Conservation (phyloP, 1,139 yeast genomes). For the Kodamaea sp. region DNA sequence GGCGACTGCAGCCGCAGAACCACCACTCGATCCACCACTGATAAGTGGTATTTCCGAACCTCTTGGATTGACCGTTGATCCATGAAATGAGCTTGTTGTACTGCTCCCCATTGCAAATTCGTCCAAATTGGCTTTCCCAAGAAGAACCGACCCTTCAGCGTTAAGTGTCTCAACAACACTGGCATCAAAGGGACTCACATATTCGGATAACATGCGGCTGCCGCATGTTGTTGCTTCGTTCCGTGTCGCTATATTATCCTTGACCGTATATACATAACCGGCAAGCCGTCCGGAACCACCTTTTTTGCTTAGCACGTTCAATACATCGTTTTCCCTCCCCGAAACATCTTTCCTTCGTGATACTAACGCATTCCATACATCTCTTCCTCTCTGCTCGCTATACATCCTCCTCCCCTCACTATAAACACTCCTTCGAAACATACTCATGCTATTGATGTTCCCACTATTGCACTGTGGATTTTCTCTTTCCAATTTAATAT, state of each 20-base stretch:
- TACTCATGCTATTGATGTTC: too few relatives aligned
- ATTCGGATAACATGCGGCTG: slow-evolving; percentile 56
- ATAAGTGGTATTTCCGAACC: slow-evolving; percentile 36
- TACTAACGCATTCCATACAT: slow-evolving; percentile 3
- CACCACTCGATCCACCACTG: slow-evolving; percentile 95
- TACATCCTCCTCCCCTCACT: too few relatives aligned
- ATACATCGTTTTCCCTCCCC: background rate
- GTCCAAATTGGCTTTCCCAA: slow-evolving; percentile 91
- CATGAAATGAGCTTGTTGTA: slow-evolving; percentile 55
- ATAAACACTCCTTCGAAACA: too few relatives aligned
- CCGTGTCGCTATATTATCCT: slow-evolving; percentile 75
- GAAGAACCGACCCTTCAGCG: slow-evolving; percentile 47
- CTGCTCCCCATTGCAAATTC: slow-evolving; percentile 97
- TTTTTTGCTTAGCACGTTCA: slow-evolving; percentile 1
- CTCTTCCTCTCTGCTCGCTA: background rate
- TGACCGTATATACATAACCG: slow-evolving; percentile 27
- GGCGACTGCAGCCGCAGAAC: slow-evolving; percentile 90
- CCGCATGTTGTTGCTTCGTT: slow-evolving; percentile 72
- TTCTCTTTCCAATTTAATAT: background rate
- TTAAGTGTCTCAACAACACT: slow-evolving; percentile 61
- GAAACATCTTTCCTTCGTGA: background rate
- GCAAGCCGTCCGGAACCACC: too few relatives aligned
- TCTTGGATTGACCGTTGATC: slow-evolving; percentile 67
- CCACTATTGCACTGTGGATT: background rate
- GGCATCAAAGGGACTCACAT: slow-evolving; percentile 76